A percentile compares a stretch with the other conserved stretches of the same genome.
phyloP scores from a whole-genome alignment of 2,329 filamentous ascomycete species.

The Bimuria novae-zelandiae region DNA sequence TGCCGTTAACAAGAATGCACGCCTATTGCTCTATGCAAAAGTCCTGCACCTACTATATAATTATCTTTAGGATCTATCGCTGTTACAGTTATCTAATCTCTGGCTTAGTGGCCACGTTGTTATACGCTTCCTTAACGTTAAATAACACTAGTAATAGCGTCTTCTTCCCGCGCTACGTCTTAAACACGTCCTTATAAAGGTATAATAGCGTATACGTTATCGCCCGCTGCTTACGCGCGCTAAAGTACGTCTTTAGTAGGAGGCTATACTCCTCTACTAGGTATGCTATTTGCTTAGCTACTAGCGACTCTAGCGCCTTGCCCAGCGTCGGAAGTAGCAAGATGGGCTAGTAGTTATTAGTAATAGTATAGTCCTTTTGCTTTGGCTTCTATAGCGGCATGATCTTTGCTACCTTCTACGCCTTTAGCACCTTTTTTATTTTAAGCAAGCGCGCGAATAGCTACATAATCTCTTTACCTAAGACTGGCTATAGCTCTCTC shows the following conservation, averaged over 20 bases:
- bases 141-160: slow-evolving; percentile 46
- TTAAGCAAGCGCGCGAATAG: slow-evolving; percentile 23
- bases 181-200: slow-evolving; percentile 18
- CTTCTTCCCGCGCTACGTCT: slow-evolving; percentile 22
- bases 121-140: slow-evolving; percentile 50
- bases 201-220: slow-evolving; percentile 39
- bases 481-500: slow-evolving; percentile 26
- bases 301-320: slow-evolving; percentile 27
- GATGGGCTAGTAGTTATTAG: slow-evolving; percentile 33
- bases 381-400: too few species aligned
- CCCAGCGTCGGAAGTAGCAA: slow-evolving; percentile 32
- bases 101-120: slow-evolving; percentile 45
- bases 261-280: slow-evolving; percentile 30
- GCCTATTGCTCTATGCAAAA: slow-evolving; percentile 27
- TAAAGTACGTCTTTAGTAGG: slow-evolving; percentile 46
- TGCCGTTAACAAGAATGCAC: slow-evolving; percentile 19
- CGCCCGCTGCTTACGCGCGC: slow-evolving; percentile 43
- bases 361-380: too few species aligned
- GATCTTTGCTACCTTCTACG: too few species aligned
- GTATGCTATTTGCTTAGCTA: slow-evolving; percentile 30
- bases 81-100: slow-evolving; percentile 40
- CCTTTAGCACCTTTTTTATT: slow-evolving; percentile 19
- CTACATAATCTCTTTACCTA: slow-evolving; percentile 20
- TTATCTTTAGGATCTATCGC: too few species aligned
- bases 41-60: too few species aligned